Evolutionary conservation across 495 filamentous ascomycete genomes (phyloP).

Genomic region (Margaritispora aquatica): DNA sequence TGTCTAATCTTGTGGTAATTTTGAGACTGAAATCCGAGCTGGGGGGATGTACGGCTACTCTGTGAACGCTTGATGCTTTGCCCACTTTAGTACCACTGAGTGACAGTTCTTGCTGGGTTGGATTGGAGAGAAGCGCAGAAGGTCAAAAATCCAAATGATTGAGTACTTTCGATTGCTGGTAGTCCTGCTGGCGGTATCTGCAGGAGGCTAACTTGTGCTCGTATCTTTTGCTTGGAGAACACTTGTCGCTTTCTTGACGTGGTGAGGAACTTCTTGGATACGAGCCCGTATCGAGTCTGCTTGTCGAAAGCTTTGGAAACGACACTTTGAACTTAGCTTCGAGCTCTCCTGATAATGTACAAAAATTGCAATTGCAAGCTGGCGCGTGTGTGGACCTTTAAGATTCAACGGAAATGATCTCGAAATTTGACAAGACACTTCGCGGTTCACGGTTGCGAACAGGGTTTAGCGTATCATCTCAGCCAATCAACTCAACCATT

Average conservation of each 20-base stretch:
- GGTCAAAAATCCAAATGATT: neutral
- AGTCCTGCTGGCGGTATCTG: conserved; percentile 4
- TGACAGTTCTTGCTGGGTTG: too few relatives aligned
- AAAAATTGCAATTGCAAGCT: neutral
- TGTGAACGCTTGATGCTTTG: too few relatives aligned
- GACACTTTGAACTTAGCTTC: neutral
- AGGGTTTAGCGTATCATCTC: neutral
- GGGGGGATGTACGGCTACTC: too few relatives aligned
- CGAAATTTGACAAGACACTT: neutral
- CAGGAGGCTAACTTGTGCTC: conserved; percentile 9
- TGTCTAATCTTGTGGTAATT: too few relatives aligned
- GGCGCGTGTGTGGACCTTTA: neutral
- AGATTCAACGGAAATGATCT: neutral
- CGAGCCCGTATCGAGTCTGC: neutral
- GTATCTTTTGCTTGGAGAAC: conserved; percentile 9
- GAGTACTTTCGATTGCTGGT: neutral
- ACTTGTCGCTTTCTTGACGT: neutral
- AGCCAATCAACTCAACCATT: neutral
- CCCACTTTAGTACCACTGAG: too few relatives aligned
- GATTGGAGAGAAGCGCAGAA: neutral
- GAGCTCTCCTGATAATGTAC: neutral
- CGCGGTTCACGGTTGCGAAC: neutral
- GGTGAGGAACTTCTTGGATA: neutral
- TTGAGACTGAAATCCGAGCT: too few relatives aligned
- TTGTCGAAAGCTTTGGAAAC: conserved; percentile 1